Evolutionary conservation across 2,329 filamentous ascomycete genomes (phyloP), one percentile per base, ranked within the genome.

Genomic region (Chalaropsis ovoidea): DNA sequence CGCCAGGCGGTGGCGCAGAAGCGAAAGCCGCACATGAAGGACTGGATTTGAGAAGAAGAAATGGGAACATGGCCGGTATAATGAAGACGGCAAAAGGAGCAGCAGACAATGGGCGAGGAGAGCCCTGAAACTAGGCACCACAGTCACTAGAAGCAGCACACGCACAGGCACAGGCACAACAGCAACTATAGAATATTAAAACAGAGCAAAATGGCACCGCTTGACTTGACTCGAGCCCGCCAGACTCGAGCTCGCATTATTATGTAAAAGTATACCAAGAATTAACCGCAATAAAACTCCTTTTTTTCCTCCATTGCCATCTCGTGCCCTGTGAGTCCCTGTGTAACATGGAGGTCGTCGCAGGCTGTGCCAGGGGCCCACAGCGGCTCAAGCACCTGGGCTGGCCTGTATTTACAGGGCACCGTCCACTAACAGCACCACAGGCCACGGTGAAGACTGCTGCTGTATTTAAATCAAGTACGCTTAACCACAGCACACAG

Each of bases 401-500:
- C 11, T 6, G 13, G 13, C 24, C 54, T 58, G 27, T 58, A 39
- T 39, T 39, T n/a, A 35, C 24, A 58, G 27, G 24, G 54, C 54
- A n/a, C n/a, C 7, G 3, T 6, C 11, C 54, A 13, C 54, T 19
- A 10, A 58, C 17, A 43, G n/a, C n/a, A n/a, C n/a, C n/a, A n/a
- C n/a, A n/a, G n/a, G n/a, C n/a, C 42, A 43, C 3, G 13, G 7
- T 1, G 42, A 43, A n/a, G 42, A 35, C 31, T 7, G 31, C 31
- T 35, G 31, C 31, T 35, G 52, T 56, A 27, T 2, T 4, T 15
- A 11, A 6, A 8, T 19, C 45, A 24, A 0, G 19, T n/a, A 11
- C 47, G 19, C 22, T 70, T 70, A 78, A 47, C 76, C 76, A 65
- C 77, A 78, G 69, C 76, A 78, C 11, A 78, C 71, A 1, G 76